phyloP scores from a whole-genome alignment of 768 basidiomycete species.

The Leucosporidium yakuticum region DNA sequence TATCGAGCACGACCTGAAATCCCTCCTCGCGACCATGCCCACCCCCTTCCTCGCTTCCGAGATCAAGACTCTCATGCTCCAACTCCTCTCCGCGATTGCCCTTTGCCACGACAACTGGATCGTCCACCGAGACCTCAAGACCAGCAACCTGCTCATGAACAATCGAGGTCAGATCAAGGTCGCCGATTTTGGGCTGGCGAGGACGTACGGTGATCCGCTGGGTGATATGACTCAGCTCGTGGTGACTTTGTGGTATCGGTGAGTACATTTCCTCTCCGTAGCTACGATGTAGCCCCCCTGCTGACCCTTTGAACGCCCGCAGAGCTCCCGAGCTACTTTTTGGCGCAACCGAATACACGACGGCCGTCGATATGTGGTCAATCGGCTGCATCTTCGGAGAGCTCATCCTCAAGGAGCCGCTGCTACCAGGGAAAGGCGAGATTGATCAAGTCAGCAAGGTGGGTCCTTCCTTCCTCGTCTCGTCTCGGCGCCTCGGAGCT shows the following conservation, averaged over 20 bases:
- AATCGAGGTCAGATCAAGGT: conserved; percentile 98
- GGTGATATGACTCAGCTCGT: conserved; percentile 97
- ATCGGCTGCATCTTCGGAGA: conserved; percentile 99
- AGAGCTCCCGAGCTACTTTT: conserved; percentile 94
- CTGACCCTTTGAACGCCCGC: neutral
- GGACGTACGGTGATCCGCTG: conserved; percentile 92
- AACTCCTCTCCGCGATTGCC: conserved; percentile 83
- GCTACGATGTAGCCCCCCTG: conserved; percentile 14
- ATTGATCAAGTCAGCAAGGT: conserved; percentile 80
- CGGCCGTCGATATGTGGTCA: conserved; percentile 96
- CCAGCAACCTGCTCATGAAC: conserved; percentile 96
- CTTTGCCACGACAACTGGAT: conserved; percentile 98
- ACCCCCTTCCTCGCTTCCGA: conserved; percentile 94
- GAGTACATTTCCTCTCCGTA: conserved; percentile 41
- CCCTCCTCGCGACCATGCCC: conserved; percentile 88
- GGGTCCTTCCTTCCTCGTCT: conserved; percentile 7
- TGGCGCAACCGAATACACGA: conserved; percentile 87
- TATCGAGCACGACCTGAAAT: conserved; percentile 98
- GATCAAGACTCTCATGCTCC: conserved; percentile 92
- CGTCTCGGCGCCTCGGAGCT: neutral
- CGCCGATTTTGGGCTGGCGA: conserved; percentile 93
- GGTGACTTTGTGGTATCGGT: conserved; percentile 99
- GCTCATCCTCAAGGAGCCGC: conserved; percentile 83
- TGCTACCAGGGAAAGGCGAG: conserved; percentile 97
- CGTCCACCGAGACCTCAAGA: conserved; percentile 92